Evolutionary conservation across 2,329 filamentous ascomycete genomes (phyloP), one percentile per base, ranked within the genome.

Genomic region (Mycocentrospora acerina): DNA sequence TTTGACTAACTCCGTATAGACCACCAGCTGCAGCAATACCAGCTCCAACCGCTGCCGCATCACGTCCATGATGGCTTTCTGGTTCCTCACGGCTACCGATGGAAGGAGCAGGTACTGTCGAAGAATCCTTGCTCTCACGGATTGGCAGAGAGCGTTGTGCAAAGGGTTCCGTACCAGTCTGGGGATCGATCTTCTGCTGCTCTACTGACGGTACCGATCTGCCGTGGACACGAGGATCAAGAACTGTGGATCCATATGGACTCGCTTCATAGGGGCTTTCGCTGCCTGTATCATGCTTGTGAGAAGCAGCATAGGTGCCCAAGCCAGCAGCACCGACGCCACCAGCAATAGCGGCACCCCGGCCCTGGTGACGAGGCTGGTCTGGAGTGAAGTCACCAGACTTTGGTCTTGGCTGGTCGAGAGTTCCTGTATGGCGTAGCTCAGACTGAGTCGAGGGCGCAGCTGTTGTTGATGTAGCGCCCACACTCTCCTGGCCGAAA

Each of bases 181-280:
- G 15, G 17, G 56, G 51, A 29, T 58, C 54, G 16, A 53, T 55
- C 24, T 38, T 47, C 19, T 22, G 5, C 29, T 60, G 57, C 24
- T 55, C 44, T 3, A 53, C 32, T 6, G 51, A 32, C 9, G 35
- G 44, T 11, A 46, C 32, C 14, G 51, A 47, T 3, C 36, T 40
- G 7, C 54, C 46, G 15, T 51, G 32, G 6, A 60, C 56, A 3
- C 61, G 60, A 32, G 60, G 59, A 18, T 64, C 60, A 14, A 64
- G 41, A 14, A 46, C 30, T 9, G 51, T 55, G 7, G 57, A 50
- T 29, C 49, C 59, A 29, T 62, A 62, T 0, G 58, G 59, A 32
- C 45, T 37, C 4, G 55, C 53, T 14, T 44, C 38, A 5, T 51
- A 48, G 3, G 55, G 39, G 4, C 53, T 46, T 5, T 32, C 37